Evolutionary conservation across 768 basidiomycete genomes (phyloP).

Genomic region (Suillus plorans): DNA sequence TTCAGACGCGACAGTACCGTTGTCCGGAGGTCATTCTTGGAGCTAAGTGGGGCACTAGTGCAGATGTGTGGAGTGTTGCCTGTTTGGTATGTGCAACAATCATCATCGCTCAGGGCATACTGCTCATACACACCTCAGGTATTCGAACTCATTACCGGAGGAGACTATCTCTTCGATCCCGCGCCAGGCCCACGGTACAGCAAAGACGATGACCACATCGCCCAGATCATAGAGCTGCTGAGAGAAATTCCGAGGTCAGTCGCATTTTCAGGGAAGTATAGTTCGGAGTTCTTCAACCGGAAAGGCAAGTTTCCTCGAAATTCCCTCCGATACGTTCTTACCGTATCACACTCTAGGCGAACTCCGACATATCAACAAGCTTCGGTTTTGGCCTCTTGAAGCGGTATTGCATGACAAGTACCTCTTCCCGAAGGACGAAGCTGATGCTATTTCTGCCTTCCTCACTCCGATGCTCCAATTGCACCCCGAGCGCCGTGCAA

Average conservation of each 20-base stretch:
- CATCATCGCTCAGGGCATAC: not conserved
- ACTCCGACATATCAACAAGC: constrained; percentile 90
- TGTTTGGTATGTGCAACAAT: constrained; percentile 61
- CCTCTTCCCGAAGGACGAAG: constrained; percentile 81
- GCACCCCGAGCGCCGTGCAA: constrained; percentile 85
- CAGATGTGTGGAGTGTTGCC: constrained; percentile 96
- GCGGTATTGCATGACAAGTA: constrained; percentile 92
- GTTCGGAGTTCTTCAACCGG: constrained; percentile 93
- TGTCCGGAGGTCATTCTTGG: constrained; percentile 98
- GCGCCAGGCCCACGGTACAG: constrained; percentile 92
- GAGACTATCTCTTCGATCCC: constrained; percentile 98
- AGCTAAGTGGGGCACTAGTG: constrained; percentile 92
- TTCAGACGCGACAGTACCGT: constrained; percentile 95
- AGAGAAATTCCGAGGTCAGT: constrained; percentile 85
- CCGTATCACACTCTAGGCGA: constrained; percentile 49
- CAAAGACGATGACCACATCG: constrained; percentile 97
- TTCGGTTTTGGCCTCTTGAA: constrained; percentile 88
- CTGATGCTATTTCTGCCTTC: constrained; percentile 79
- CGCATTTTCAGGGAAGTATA: constrained; percentile 90
- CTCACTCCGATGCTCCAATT: constrained; percentile 88
- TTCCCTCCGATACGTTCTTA: not conserved
- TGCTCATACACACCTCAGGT: constrained; percentile 47
- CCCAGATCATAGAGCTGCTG: constrained; percentile 95
- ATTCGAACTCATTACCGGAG: constrained; percentile 94
- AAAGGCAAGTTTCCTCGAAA: constrained; percentile 56